These are phyloP conservation scores for Cryptococcus depauperatus DNA, from an alignment of 1,284 basidiomycete species.

Conservation along the genomic window DNA sequence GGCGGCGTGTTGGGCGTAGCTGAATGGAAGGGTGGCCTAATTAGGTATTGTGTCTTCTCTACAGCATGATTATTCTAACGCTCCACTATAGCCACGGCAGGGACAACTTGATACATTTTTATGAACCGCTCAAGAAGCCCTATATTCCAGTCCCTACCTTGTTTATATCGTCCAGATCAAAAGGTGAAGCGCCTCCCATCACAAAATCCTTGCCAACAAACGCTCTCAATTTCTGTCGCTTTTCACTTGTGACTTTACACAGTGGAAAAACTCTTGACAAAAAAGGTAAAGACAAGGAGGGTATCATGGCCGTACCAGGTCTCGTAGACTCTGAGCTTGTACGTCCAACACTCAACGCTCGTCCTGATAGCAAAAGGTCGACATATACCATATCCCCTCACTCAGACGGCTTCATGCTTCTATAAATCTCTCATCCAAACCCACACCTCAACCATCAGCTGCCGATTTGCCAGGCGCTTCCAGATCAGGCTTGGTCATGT, in stretches of 20 bases:
- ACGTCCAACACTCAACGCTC: slow-evolving; percentile 25
- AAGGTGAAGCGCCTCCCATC: slow-evolving; percentile 31
- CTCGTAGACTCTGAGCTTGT: slow-evolving; percentile 77
- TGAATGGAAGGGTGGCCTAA: slow-evolving; percentile 57
- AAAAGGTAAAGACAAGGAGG: slow-evolving; percentile 33
- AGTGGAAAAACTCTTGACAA: slow-evolving; percentile 1
- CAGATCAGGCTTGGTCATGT: slow-evolving; percentile 67
- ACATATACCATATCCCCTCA: slow-evolving; percentile 65
- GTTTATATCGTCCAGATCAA: slow-evolving; percentile 29
- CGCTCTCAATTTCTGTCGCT: slow-evolving; percentile 80
- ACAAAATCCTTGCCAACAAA: slow-evolving; percentile 71
- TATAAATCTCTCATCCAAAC: slow-evolving; percentile 18
- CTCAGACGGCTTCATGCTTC: slow-evolving; percentile 65
- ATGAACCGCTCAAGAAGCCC: slow-evolving; percentile 52
- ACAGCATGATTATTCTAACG: no score
- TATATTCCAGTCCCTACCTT: slow-evolving; percentile 50
- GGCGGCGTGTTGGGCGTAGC: slow-evolving; percentile 66
- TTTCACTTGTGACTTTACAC: slow-evolving; percentile 50
- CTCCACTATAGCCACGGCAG: slow-evolving; percentile 74
- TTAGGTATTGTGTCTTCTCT: no score
- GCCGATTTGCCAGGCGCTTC: slow-evolving; percentile 3
- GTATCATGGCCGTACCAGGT: slow-evolving; percentile 71
- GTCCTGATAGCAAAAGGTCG: slow-evolving; percentile 52
- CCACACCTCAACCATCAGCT: neutral
- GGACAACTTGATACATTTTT: slow-evolving; percentile 54